These are phyloP conservation scores for Gloeopeniophorella convolvens DNA, from an alignment of 768 basidiomycete genomes.

Conservation along the genomic window DNA sequence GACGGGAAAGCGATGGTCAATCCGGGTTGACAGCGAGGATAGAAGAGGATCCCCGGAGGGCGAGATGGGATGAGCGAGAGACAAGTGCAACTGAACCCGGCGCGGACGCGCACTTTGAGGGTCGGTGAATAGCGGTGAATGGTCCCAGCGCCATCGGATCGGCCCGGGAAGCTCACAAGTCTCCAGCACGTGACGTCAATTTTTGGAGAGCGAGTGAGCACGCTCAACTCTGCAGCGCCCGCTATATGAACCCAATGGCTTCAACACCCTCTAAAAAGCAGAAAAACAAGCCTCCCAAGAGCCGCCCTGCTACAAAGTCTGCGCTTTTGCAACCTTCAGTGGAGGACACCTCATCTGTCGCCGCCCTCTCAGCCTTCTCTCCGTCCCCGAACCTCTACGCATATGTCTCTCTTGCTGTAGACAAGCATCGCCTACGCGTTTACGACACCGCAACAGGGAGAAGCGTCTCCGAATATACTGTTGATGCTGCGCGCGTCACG, in stretches of 20 bases:
- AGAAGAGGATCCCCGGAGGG: neutral
- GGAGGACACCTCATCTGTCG: conserved; percentile 38
- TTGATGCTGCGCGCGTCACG: conserved; percentile 51
- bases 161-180: too few relatives aligned
- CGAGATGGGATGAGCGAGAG: neutral
- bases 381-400: conserved; percentile 50
- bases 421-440: conserved; percentile 65
- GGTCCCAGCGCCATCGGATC: too few relatives aligned
- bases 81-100: too few relatives aligned
- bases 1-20: neutral
- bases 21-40: too few relatives aligned
- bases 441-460: conserved; percentile 52
- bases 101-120: too few relatives aligned
- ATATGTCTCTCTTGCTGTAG: conserved; percentile 56
- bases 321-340: conserved; percentile 50
- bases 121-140: too few relatives aligned
- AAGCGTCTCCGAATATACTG: conserved; percentile 49
- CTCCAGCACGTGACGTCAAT: conserved; percentile 12
- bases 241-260: too few relatives aligned
- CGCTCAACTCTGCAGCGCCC: too few relatives aligned
- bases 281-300: conserved; percentile 45
- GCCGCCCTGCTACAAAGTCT: conserved; percentile 48
- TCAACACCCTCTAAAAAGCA: conserved; percentile 45
- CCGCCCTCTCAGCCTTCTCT: conserved; percentile 53
- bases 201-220: too few relatives aligned